phyloP scores from a whole-genome alignment of 352 stramenopile species.

The Pythium sp. region DNA sequence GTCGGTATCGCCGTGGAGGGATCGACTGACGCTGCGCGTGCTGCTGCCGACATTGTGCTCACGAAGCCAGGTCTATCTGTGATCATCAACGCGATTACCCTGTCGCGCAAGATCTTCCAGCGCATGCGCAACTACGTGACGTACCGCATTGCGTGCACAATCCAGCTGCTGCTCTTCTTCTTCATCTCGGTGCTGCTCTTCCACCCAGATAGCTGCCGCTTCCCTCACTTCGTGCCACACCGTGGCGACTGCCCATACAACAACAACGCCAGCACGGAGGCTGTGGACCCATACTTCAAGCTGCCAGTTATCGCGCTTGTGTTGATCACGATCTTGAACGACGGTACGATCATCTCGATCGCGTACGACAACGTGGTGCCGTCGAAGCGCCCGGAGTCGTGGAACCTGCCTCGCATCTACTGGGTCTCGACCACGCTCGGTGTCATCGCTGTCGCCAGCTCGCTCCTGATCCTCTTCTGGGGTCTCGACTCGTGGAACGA shows the following conservation, averaged over 20 bases:
- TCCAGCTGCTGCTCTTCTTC: slow-evolving; percentile 93
- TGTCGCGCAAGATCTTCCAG: slow-evolving; percentile 92
- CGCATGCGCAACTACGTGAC: slow-evolving; percentile 94
- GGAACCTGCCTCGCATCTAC: slow-evolving; percentile 71
- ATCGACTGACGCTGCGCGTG: slow-evolving; percentile 85
- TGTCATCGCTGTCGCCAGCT: slow-evolving; percentile 77
- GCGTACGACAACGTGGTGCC: slow-evolving; percentile 86
- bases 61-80: slow-evolving; percentile 91
- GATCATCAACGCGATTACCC: slow-evolving; percentile 89
- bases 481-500: slow-evolving; percentile 83
- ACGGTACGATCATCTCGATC: slow-evolving; percentile 92
- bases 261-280: slow-evolving; percentile 33
- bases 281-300: slow-evolving; percentile 83
- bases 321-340: slow-evolving; percentile 94
- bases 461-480: slow-evolving; percentile 82
- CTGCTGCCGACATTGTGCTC: slow-evolving; percentile 93
- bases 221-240: slow-evolving; percentile 60
- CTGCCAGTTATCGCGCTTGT: slow-evolving; percentile 93
- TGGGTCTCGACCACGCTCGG: slow-evolving; percentile 54
- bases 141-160: slow-evolving; percentile 91
- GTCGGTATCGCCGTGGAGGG: slow-evolving; percentile 81
- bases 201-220: slow-evolving; percentile 75
- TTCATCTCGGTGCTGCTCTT: slow-evolving; percentile 91
- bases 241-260: slow-evolving; percentile 52
- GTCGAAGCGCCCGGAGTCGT: slow-evolving; percentile 62